Evolutionary conservation across 202 grass and related monocot genomes (phyloP).

Genomic region (Brachypodium distachyon): DNA sequence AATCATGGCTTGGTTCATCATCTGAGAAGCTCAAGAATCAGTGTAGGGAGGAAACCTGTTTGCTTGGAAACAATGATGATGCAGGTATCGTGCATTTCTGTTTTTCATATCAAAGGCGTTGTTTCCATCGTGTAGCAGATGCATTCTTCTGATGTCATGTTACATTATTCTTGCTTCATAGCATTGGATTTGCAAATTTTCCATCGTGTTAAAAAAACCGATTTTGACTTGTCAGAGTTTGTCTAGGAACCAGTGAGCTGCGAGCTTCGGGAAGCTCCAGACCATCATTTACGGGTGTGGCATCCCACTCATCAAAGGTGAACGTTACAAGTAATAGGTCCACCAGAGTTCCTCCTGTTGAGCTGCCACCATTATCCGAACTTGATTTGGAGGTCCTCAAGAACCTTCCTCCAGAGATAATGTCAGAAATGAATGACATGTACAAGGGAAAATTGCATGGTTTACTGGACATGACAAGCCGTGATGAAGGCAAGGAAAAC

Average conservation of each 20-base stretch:
- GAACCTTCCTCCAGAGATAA: slow-evolving; percentile 83
- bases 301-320: slow-evolving; percentile 14
- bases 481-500: slow-evolving; percentile 25
- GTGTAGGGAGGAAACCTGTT: slow-evolving; percentile 11
- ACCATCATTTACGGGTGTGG: not conserved
- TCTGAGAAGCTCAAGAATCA: slow-evolving; percentile 37
- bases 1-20: slow-evolving; percentile 67
- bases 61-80: slow-evolving; percentile 24
- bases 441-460: slow-evolving; percentile 72
- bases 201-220: not conserved
- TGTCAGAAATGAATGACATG: slow-evolving; percentile 80
- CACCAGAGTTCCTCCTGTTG: slow-evolving; percentile 31
- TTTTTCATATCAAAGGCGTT: not conserved
- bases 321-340: slow-evolving; percentile 30
- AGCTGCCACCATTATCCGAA: slow-evolving; percentile 58
- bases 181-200: slow-evolving; percentile 10
- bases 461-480: slow-evolving; percentile 34
- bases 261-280: slow-evolving; percentile 9
- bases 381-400: slow-evolving; percentile 85
- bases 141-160: not conserved
- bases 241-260: slow-evolving; percentile 15
- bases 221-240: slow-evolving; percentile 11
- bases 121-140: not conserved
- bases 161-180: not conserved
- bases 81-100: slow-evolving; percentile 30